These are phyloP conservation scores for Pythium biforme DNA, from an alignment of 352 stramenopile genomes.

Conservation along the genomic window DNA sequence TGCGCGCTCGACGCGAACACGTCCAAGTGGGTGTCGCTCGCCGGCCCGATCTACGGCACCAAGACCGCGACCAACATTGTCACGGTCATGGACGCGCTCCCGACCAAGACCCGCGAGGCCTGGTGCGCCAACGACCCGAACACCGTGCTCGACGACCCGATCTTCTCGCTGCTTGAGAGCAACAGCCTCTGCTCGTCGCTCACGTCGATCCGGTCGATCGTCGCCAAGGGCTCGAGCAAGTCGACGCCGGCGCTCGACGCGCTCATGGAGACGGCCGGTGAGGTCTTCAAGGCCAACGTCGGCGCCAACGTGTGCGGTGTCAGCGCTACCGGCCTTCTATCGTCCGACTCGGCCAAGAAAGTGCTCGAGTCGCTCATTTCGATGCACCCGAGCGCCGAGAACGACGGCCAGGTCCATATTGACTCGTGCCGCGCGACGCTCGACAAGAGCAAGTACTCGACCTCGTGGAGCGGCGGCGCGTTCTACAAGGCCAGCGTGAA, in stretches of 20 bases:
- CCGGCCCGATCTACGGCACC: slow-evolving; percentile 25
- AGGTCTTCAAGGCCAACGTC: slow-evolving; percentile 5
- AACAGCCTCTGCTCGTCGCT: slow-evolving; percentile 4
- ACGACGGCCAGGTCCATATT: slow-evolving; percentile 39
- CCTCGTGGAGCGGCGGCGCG: slow-evolving; percentile 13
- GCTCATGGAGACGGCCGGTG: slow-evolving; percentile 15
- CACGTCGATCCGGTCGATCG: slow-evolving; percentile 10
- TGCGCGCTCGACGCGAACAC: slow-evolving; percentile 22
- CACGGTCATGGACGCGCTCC: slow-evolving; percentile 10
- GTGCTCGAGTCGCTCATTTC: slow-evolving; percentile 21
- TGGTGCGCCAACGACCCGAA: slow-evolving; percentile 8
- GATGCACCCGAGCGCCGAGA: slow-evolving; percentile 24
- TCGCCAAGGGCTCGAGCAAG: slow-evolving; percentile 10
- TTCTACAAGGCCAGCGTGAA: slow-evolving; percentile 38
- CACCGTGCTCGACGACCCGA: slow-evolving; percentile 12
- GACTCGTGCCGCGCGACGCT: slow-evolving; percentile 24
- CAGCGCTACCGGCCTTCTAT: slow-evolving; percentile 26
- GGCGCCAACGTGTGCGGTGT: slow-evolving; percentile 31
- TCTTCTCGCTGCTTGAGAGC: slow-evolving; percentile 14
- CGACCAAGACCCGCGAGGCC: slow-evolving; percentile 1
- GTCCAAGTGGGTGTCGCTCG: slow-evolving; percentile 28
- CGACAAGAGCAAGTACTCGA: slow-evolving; percentile 12
- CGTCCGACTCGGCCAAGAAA: slow-evolving; percentile 20
- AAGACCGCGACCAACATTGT: slow-evolving; percentile 15
- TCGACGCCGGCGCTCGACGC: slow-evolving; percentile 13